Evolutionary conservation across 1,139 yeast genomes (phyloP), one percentile per base, ranked within the genome.

Genomic region (Taiozyma sp.): DNA sequence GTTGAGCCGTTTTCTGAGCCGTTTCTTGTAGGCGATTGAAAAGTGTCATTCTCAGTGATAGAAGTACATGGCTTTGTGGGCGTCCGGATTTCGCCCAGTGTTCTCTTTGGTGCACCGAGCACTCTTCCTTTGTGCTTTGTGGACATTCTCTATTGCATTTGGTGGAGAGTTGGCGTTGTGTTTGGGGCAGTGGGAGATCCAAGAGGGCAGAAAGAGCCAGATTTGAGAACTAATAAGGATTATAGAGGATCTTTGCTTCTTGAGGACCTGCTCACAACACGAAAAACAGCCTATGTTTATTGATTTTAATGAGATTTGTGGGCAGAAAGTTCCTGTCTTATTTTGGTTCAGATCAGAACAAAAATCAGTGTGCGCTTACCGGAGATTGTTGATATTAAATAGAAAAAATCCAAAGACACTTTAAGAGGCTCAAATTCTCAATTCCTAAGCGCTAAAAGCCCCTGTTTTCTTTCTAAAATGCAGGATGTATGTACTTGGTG

Each of bases 121-220:
- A 51, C 53, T 41, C 56, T 49, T 45, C 41, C 24, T 38, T 43
- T 51, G n/a, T 52, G 41, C 34, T 46, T 51, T 23, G 55, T 54
- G 13, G 54, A 32, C 34, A 48, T 52, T 14, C 43, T 24, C n/a
- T 43, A 36, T 41, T 27, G 22, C 41, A 34, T 27, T 28, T 8
- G n/a, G 24, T 24, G 27, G 27, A 34, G 39, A 36, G 19, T 4
- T 16, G 39, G 32, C 34, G 34, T 13, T 13, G 34, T 12, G 6
- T 4, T 32, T 32, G 3, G 32, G 6, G 14, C 19, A 41, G 14
- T n/a, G 16, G 8, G 19, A 7, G 8, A 9, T 8, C 36, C 14
- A n/a, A 32, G 19, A 32, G 19, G 9, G 14, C 9, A n/a, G 36
- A 3, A 13, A 13, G 19, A 32, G 14, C 19, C 19, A 7, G 10